Base-by-base conservation (phyloP, 192 early-diverging fungal genomes). In the Thoreauomyces humboldtii region DNA sequence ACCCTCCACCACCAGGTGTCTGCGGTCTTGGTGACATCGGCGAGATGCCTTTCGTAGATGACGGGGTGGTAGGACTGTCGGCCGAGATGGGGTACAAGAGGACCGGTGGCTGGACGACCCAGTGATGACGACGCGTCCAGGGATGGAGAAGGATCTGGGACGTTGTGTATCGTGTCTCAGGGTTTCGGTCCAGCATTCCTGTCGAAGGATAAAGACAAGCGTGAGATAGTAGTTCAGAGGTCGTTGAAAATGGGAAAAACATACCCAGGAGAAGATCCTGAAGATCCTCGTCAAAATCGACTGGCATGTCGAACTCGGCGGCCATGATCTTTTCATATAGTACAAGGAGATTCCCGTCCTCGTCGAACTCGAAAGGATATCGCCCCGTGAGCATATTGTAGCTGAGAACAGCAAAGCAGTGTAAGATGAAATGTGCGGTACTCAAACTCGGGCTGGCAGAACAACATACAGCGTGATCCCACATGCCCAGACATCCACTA, bases 401-500 rank as follows among this genome's bases (percentile, higher is more conserved):
- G 24, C 78, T 80, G 27, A 7, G 11, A 15, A 27, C 32, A 29
- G 32, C 17, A 12, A 17, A 41, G 38, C 17, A 17, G 9, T 41
- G 9, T 41, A 9, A 41, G 17, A 17, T 9, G 38, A 17, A 41
- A 41, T 17, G 38, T 41, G 9, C 22, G 47, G 25, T 7, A 24
- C 47, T 19, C 22, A 7, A 50, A 50, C 7, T 19, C 47, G 22
- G 25, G 7, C 7, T 50, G 9, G 15, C 50, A 29, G 27, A 27
- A 2, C 14, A 7, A 51, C 75, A 63, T 65, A 81, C 70, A 85
- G 33, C 4, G 74, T 78, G 0, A 85, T 69, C 0, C 81, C 81
- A 50, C 74, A 76, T 19, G 83, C 83, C 83, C 83, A 85, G 14
- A 85, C 68, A 54, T 85, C 83, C 2, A 78, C 81, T 79, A 21